Evolutionary conservation across 495 filamentous ascomycete genomes (phyloP), one percentile per base, ranked within the genome.

Genomic region (Neurospora discreta): DNA sequence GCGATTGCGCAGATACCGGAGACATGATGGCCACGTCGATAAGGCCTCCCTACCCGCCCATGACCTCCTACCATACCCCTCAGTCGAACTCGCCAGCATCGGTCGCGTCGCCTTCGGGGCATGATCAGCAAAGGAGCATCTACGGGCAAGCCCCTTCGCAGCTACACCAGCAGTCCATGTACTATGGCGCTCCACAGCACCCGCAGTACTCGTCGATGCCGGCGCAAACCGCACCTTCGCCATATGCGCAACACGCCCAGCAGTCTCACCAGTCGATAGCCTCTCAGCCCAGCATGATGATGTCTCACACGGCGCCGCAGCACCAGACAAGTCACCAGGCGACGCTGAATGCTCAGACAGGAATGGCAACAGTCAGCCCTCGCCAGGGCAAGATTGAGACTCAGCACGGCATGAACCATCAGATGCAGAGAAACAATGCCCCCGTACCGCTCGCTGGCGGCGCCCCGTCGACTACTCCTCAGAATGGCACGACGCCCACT

Each of bases 11-110:
- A 97, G 92, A 94, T 79, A 91, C 88, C 68, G 87, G 91, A 82
- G 94, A 98, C 74, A 90, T 94, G 83, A 98, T 98, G 95, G 94
- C 95, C 73, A 89, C 94, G 69, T 89, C 94, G 74, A 95, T 97
- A 79, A 87, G 89, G 78, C 87, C 89, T 71, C 87, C 89, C 58
- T 98, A 94, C 74, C 95, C 94, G 33, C 93, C 94, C 38, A 97
- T 97, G 73, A 65, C 52, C 52, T 83, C 82, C 7, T 97, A 99
- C 77, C 93, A 97, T 78, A 97, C 95, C 3, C 94, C 95, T 18
- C 93, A 97, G 83, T 97, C 94, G 36, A 96, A 93, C 81, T 97
- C 95, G 30, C 95, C 95, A 42, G 92, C 93, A n/a, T 97, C 95
- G 71, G 94, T 98, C 73, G 91, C 94, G 70, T 98, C 95, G 20